These are phyloP conservation scores for Scenedesmus sp. DNA, from an alignment of 163 green algal species.

Conservation along the genomic window DNA sequence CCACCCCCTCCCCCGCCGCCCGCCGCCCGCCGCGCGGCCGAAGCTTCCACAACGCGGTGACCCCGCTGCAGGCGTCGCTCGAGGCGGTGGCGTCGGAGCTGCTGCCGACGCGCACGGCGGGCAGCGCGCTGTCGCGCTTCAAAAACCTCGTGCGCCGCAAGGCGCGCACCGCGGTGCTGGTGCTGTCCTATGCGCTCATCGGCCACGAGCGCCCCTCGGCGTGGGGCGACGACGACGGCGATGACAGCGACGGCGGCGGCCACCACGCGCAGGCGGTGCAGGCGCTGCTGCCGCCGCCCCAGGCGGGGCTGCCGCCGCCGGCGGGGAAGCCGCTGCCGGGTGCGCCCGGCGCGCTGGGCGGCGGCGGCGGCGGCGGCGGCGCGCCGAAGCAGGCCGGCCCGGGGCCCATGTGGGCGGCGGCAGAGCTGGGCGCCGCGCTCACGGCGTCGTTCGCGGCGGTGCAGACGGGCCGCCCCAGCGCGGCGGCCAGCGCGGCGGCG, in stretches of 20 bases:
- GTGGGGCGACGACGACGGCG: not conserved
- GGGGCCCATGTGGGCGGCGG: slow-evolving; percentile 30
- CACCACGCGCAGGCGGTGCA: not conserved
- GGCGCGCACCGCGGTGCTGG: slow-evolving; percentile 4
- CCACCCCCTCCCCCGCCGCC: no score
- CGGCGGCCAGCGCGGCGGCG: slow-evolving; percentile 1
- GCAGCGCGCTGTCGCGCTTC: not conserved
- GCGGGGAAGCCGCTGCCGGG: no score
- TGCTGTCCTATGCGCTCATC: slow-evolving; percentile 7
- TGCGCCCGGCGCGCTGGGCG: no score
- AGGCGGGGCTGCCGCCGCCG: no score
- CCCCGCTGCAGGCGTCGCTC: not conserved
- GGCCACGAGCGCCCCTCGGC: slow-evolving; percentile 23
- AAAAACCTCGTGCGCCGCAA: slow-evolving; percentile 24
- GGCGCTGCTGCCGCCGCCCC: not conserved
- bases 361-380: not conserved
- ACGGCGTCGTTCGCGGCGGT: slow-evolving; percentile 25
- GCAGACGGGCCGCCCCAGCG: not conserved
- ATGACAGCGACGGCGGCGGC: not conserved
- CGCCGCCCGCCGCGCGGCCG: no score
- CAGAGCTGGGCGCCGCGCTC: slow-evolving; percentile 11
- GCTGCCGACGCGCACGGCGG: slow-evolving; percentile 2
- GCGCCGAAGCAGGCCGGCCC: not conserved
- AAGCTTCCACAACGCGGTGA: slow-evolving; percentile 28
- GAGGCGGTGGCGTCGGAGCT: not conserved